These are phyloP conservation scores for Cystobasidium pallidum DNA, from an alignment of 1,284 basidiomycete genomes.

Conservation along the genomic window DNA sequence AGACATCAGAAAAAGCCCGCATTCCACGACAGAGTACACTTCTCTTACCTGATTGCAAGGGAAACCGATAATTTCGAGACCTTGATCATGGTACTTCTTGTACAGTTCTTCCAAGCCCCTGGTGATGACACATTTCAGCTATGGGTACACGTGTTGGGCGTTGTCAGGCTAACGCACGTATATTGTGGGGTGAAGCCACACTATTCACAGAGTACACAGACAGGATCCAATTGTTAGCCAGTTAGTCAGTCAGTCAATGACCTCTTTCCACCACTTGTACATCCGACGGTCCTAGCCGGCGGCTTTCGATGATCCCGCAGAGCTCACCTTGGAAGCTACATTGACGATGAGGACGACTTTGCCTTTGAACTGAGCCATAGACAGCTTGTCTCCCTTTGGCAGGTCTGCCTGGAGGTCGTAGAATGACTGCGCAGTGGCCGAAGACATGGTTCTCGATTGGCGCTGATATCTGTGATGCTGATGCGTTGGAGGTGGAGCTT, in stretches of 20 bases:
- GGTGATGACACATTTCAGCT: background rate
- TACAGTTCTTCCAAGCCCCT: slow-evolving; percentile 55
- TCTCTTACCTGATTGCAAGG: slow-evolving; percentile 57
- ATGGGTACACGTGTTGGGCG: background rate
- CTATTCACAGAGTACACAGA: too few relatives aligned
- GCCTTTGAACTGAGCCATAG: slow-evolving; percentile 57
- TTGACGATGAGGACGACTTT: slow-evolving; percentile 63
- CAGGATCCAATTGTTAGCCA: too few relatives aligned
- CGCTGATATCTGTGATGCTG: background rate
- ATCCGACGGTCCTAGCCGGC: too few relatives aligned
- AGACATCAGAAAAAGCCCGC: background rate
- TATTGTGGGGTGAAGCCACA: slow-evolving; percentile 49
- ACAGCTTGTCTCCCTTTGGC: slow-evolving; percentile 48
- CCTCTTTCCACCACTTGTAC: too few relatives aligned
- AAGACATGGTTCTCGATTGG: slow-evolving; percentile 30
- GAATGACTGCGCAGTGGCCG: slow-evolving; percentile 50
- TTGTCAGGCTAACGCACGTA: background rate
- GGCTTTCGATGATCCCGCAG: too few relatives aligned
- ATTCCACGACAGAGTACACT: background rate
- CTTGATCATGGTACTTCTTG: slow-evolving; percentile 60
- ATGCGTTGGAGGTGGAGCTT: background rate
- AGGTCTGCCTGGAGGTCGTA: slow-evolving; percentile 58
- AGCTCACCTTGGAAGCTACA: slow-evolving; percentile 61
- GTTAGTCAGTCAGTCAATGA: too few relatives aligned
- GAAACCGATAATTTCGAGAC: slow-evolving; percentile 56